phyloP scores from a whole-genome alignment of 345 rosid genomes.

The Hibiscus tridactylites region DNA sequence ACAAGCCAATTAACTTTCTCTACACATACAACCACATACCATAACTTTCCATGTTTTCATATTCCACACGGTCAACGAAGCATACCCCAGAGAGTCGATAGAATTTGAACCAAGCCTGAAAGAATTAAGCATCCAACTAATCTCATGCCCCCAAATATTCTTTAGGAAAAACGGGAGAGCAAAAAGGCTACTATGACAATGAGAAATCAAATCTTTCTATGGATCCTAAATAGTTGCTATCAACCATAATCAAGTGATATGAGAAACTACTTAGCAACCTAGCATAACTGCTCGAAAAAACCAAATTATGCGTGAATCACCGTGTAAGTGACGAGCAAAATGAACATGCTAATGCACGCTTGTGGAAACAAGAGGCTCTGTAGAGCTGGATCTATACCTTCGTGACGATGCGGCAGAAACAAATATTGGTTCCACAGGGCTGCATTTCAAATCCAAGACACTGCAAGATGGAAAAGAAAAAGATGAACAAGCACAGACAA shows the following conservation, averaged over 20 bases:
- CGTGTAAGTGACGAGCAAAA: neutral
- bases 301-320: neutral
- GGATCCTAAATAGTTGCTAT: neutral
- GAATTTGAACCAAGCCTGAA: conserved; percentile 39
- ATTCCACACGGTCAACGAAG: conserved; percentile 70
- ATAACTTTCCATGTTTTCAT: conserved; percentile 73
- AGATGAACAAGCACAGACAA: conserved; percentile 2
- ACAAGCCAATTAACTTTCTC: conserved; percentile 8
- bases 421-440: conserved; percentile 72
- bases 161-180: neutral
- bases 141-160: neutral
- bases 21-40: conserved; percentile 38
- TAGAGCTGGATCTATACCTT: conserved; percentile 22
- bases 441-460: conserved; percentile 67
- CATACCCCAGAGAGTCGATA: conserved; percentile 42
- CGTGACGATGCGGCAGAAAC: conserved; percentile 65
- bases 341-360: neutral
- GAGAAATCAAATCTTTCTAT: neutral
- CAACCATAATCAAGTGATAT: neutral
- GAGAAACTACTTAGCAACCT: neutral
- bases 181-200: neutral
- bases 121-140: conserved; percentile 11
- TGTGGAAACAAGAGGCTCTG: neutral
- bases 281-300: neutral
- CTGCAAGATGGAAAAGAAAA: conserved; percentile 22